A percentile compares a stretch with the other conserved stretches of the same genome.
phyloP scores from a whole-genome alignment of 306 rosid genomes.

The Canavalia ensiformis region DNA sequence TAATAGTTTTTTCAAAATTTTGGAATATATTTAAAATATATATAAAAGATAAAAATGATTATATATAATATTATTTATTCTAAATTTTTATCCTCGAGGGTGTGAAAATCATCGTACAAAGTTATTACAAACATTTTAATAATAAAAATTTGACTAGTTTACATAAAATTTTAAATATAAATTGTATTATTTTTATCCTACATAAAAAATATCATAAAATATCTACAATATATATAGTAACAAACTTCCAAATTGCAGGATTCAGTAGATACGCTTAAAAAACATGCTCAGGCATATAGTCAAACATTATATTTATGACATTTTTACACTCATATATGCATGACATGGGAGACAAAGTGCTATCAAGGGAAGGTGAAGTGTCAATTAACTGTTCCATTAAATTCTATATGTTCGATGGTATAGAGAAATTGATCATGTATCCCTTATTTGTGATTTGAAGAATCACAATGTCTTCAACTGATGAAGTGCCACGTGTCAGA shows the following conservation, averaged over 20 bases:
- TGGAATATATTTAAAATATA: too few species aligned
- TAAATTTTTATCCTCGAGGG: too few species aligned
- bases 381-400: constrained; percentile 48
- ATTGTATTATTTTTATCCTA: too few species aligned
- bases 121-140: too few species aligned
- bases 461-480: constrained; percentile 29
- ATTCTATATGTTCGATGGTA: constrained; percentile 22
- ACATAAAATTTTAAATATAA: too few species aligned
- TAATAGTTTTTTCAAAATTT: too few species aligned
- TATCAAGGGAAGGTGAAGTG: constrained; percentile 54
- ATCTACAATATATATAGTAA: background rate
- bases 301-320: background rate
- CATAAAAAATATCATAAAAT: background rate
- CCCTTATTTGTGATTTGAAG: background rate
- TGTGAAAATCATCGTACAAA: too few species aligned
- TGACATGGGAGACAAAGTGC: constrained; percentile 22
- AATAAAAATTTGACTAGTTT: too few species aligned
- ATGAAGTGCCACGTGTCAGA: constrained; percentile 40
- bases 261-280: background rate
- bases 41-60: too few species aligned
- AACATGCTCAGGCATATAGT: constrained; percentile 8
- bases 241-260: background rate
- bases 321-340: constrained; percentile 8
- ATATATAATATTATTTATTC: too few species aligned
- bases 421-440: background rate